Conservation (phyloP, 23 red algal genomes). For the Gracilaria domingensis region DNA sequence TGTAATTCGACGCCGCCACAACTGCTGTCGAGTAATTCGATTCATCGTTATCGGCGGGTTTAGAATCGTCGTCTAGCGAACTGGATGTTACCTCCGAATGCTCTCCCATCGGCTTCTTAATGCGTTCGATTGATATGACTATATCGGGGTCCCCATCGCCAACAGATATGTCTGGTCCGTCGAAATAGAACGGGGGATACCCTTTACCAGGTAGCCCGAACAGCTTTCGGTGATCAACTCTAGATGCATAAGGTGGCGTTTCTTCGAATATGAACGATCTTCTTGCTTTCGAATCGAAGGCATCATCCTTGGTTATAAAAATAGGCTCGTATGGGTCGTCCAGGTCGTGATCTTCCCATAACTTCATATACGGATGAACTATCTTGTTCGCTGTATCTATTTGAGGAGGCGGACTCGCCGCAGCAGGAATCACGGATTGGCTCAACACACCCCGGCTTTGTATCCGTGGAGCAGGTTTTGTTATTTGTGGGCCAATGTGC, state of each 20-base stretch:
- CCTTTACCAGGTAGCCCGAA: slow-evolving; percentile 47
- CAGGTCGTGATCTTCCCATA: slow-evolving; percentile 69
- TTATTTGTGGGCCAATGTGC: slow-evolving; percentile 27
- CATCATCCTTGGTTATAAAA: slow-evolving; percentile 63
- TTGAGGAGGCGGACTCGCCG: slow-evolving; percentile 31
- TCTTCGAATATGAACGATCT: slow-evolving; percentile 43
- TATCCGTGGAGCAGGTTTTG: slow-evolving; percentile 15
- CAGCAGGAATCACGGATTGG: neutral
- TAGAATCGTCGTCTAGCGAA: slow-evolving; percentile 18
- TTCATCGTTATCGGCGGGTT: neutral
- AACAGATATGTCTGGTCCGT: slow-evolving; percentile 33
- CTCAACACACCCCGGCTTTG: neutral
- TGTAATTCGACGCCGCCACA: slow-evolving; percentile 47
- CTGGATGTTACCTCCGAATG: slow-evolving; percentile 39
- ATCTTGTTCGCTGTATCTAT: slow-evolving; percentile 26
- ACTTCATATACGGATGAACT: slow-evolving; percentile 48
- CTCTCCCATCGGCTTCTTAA: slow-evolving; percentile 30
- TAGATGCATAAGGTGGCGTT: slow-evolving; percentile 16
- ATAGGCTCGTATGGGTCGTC: slow-evolving; percentile 72
- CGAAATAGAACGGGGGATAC: slow-evolving; percentile 54
- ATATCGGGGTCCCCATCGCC: slow-evolving; percentile 51
- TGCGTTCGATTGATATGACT: slow-evolving; percentile 28
- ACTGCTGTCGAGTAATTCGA: slow-evolving; percentile 37
- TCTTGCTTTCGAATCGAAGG: slow-evolving; percentile 52
- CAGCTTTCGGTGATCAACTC: slow-evolving; percentile 49